Evolutionary conservation across 2,329 filamentous ascomycete genomes (phyloP), one percentile per base, ranked within the genome.

Genomic region (Cordyceps javanica): DNA sequence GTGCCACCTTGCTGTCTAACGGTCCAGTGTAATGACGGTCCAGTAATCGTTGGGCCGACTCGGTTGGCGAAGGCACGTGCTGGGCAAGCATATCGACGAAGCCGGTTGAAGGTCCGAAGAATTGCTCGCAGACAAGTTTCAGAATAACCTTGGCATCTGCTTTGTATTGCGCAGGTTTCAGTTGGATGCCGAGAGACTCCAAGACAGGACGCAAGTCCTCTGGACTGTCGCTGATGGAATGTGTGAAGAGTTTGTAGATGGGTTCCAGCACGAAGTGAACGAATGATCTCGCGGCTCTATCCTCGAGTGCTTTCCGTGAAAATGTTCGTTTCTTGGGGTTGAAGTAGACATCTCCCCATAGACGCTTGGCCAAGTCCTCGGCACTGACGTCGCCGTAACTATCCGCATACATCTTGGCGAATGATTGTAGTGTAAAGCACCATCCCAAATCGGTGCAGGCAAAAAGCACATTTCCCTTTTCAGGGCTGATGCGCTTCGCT

Each of bases 381-480:
- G 86, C 79, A 69, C 95, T 91, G 65, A 97, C 81, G 53, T 88
- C 87, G 6, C 89, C 85, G 70, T 93, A 96, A 51, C 83, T 90
- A 63, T 96, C 89, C 6, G 91, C 86, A 70, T 99, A 99, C 90
- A 97, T 96, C 71, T 91, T 92, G 13, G 94, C 89, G 69, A 99
- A 99, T 1, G 92, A 97, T 61, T 87, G 87, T 34, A 99, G 77
- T 0, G 92, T 97, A 70, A 99, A 97, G 71, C 91, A 96, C 94
- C 94, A 99, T 57, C 90, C 89, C 88, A 97, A 93, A 60, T 86
- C 88, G 51, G 89, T 90, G 71, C 91, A 96, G 0, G 93, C 90
- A 69, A 99, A 99, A 10, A 95, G 86, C n/a, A 99, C 94, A 69
- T 99, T 99, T 61, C 94, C 94, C 75, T 92, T 96, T 69, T 99